Conservation (phyloP, 2,329 filamentous ascomycete species). For the Xylaria sp. region DNA sequence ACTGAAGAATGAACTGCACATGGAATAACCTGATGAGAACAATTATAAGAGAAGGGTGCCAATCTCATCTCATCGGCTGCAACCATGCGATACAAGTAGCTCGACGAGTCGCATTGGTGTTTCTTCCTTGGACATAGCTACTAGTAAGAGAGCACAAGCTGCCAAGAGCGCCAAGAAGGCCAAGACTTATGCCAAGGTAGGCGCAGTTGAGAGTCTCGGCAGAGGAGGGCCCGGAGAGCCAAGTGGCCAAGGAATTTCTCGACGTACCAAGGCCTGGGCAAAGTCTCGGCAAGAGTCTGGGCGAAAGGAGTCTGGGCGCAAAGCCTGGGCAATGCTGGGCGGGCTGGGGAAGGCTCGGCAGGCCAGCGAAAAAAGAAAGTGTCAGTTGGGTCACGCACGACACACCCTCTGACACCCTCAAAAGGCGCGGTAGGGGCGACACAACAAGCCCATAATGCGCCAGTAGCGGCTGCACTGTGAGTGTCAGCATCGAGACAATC, state of each 20-base stretch:
- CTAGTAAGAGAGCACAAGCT: slow-evolving; percentile 18
- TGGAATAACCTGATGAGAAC: slow-evolving; percentile 13
- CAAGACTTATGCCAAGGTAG: slow-evolving; percentile 38
- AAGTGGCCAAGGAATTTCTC: slow-evolving; percentile 33
- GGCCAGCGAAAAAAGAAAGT: slow-evolving; percentile 13
- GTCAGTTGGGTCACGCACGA: slow-evolving; percentile 22
- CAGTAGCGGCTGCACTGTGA: not conserved
- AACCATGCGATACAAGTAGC: slow-evolving; percentile 8
- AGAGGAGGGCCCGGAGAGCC: slow-evolving; percentile 42
- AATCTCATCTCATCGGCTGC: slow-evolving; percentile 18
- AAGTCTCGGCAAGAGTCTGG: slow-evolving; percentile 12
- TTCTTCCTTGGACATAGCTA: not conserved
- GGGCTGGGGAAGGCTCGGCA: slow-evolving; percentile 13
- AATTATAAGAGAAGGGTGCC: slow-evolving; percentile 2
- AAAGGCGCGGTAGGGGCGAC: slow-evolving; percentile 22
- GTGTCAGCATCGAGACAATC: slow-evolving; percentile 42
- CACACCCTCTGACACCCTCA: slow-evolving; percentile 7
- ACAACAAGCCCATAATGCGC: not conserved
- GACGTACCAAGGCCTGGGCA: slow-evolving; percentile 25
- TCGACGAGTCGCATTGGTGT: slow-evolving; percentile 19
- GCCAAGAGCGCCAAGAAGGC: slow-evolving; percentile 34
- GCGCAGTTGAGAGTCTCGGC: slow-evolving; percentile 47
- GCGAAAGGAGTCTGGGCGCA: not conserved
- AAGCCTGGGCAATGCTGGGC: slow-evolving; percentile 18
- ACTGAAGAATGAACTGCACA: not conserved